A percentile compares a stretch with the other conserved stretches of the same genome.
Evolutionary conservation across 2,329 filamentous ascomycete species (phyloP).

Genomic region (Penicillium sp.): DNA sequence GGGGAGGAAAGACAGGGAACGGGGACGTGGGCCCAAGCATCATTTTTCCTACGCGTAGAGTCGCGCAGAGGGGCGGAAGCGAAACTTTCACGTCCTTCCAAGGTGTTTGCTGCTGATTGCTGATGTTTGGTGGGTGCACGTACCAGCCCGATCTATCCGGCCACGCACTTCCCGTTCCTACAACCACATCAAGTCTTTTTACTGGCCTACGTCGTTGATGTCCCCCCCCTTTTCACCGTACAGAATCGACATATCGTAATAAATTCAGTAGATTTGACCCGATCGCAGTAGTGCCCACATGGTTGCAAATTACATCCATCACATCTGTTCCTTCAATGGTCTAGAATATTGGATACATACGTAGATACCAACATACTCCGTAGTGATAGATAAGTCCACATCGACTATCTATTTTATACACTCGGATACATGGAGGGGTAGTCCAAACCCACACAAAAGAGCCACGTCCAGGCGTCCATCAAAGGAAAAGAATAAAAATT

Average conservation of each 20-base stretch:
- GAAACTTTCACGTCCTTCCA: slow-evolving; percentile 10
- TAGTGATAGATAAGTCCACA: not conserved
- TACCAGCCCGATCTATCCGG: slow-evolving; percentile 6
- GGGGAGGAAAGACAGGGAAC: slow-evolving; percentile 13
- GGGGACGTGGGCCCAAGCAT: slow-evolving; percentile 23
- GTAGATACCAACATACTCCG: not conserved
- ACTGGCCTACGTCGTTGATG: not conserved
- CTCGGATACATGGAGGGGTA: not conserved
- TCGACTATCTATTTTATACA: not conserved
- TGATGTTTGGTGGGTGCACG: not conserved
- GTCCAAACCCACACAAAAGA: not conserved
- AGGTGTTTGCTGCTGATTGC: not conserved
- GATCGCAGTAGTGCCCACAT: slow-evolving; percentile 13
- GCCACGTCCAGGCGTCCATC: not conserved
- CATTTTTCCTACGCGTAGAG: slow-evolving; percentile 20
- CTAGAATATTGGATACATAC: not conserved
- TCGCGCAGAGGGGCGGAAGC: slow-evolving; percentile 17
- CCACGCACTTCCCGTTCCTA: slow-evolving; percentile 23
- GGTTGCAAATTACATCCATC: slow-evolving; percentile 6
- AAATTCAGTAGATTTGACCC: slow-evolving; percentile 9
- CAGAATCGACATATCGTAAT: slow-evolving; percentile 24
- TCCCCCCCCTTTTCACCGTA: slow-evolving; percentile 17
- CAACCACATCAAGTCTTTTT: slow-evolving; percentile 6
- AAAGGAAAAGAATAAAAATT: not conserved
- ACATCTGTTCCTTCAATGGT: slow-evolving; percentile 8